Percentiles rank a stretch among this genome's conserved stretches.
phyloP scores from a whole-genome alignment of 2,329 filamentous ascomycete genomes.

The Exophiala xenobiotica region DNA sequence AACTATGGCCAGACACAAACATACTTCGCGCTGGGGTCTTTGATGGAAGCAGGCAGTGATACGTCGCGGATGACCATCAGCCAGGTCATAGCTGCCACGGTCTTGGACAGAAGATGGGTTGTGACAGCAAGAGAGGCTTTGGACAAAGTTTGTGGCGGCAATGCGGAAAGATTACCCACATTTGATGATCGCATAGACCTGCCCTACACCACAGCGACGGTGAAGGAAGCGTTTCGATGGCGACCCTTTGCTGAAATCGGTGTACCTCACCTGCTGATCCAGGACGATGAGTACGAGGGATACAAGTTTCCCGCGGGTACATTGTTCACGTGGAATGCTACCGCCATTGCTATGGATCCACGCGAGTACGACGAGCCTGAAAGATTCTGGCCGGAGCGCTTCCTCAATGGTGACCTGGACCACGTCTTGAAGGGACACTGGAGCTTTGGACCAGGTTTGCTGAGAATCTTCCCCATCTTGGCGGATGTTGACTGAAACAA shows the following conservation, averaged over 20 bases:
- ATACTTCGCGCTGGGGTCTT: neutral
- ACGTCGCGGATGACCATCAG: slow-evolving; percentile 29
- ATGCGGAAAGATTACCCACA: slow-evolving; percentile 31
- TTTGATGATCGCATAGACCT: slow-evolving; percentile 33
- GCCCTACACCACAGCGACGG: slow-evolving; percentile 35
- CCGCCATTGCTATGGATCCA: neutral
- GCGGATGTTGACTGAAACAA: neutral
- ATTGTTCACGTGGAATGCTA: slow-evolving; percentile 35
- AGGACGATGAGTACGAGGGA: slow-evolving; percentile 38
- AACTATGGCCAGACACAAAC: slow-evolving; percentile 4
- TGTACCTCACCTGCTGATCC: slow-evolving; percentile 35
- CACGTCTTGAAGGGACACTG: neutral
- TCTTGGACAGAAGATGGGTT: slow-evolving; percentile 29
- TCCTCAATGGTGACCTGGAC: slow-evolving; percentile 12
- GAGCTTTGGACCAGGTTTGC: slow-evolving; percentile 1
- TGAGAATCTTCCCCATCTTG: too few relatives aligned
- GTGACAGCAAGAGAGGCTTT: slow-evolving; percentile 24
- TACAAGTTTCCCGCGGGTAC: slow-evolving; percentile 52
- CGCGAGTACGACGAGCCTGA: slow-evolving; percentile 2
- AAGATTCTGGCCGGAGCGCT: slow-evolving; percentile 4
- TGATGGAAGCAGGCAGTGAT: slow-evolving; percentile 32
- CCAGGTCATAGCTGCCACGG: slow-evolving; percentile 31
- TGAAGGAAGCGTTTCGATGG: slow-evolving; percentile 38
- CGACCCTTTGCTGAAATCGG: slow-evolving; percentile 37
- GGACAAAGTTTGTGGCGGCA: slow-evolving; percentile 19